Evolutionary conservation across 2,329 filamentous ascomycete genomes (phyloP), one percentile per base, ranked within the genome.

Genomic region (Cladosporium sp.): DNA sequence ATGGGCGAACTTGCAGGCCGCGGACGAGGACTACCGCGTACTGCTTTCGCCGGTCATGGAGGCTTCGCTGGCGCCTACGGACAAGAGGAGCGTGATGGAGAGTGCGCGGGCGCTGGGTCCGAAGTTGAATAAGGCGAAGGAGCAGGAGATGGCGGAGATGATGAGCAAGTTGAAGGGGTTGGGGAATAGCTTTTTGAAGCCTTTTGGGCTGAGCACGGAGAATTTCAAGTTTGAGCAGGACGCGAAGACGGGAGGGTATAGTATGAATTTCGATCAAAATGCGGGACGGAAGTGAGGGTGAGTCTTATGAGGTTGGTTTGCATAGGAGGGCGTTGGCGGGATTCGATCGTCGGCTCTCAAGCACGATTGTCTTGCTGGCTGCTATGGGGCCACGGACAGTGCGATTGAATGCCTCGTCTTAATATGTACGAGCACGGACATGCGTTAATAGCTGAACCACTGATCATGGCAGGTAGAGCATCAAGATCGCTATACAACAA

Each of bases 191-290:
- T 87, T 99, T 18, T 77, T 99, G 60, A 96, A 91, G 76, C 94
- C 94, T 0, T 98, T 98, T 81, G 95, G 95, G 1, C 79, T 99
- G 71, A 96, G 91, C 66, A 98, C 95, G 12, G 89, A 96, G 55
- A 97, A 96, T 77, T 98, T 99, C 75, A 88, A 97, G 69, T 96
- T 98, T 84, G 88, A 90, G 31, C 92, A 97, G 78, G 94, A 97
- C 74, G 91, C 94, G 72, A 90, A 89, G 68, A 91, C 89, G 0
- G 95, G 95, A 1, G 93, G 93, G 0, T 98, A 98, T 79, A 97
- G 91, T 78, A 91, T 99, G 89, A 94, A 93, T 71, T 97, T 98
- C 73, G 82, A 85, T 50, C 84, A 86, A 72, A 74, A 74, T 66
- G 67, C 68, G 40, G 69, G 65, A 16, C 71, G 69, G 67, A 69